Evolutionary conservation across 164 flowering plant species (phyloP).

Genomic region (Cinnamomum chago): DNA sequence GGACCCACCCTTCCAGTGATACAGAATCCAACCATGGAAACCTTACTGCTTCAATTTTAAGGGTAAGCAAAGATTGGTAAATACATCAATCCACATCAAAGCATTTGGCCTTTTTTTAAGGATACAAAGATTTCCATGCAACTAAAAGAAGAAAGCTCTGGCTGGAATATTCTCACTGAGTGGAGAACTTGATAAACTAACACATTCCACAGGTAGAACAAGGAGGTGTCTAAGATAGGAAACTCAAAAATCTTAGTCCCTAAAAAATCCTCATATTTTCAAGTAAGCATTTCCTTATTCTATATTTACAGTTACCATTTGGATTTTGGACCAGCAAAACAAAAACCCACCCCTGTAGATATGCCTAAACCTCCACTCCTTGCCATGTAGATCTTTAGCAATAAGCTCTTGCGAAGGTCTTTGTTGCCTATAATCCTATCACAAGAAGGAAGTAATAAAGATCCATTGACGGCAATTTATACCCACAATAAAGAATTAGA

Average conservation of each 20-base stretch:
- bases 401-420: constrained; percentile 98
- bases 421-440: constrained; percentile 85
- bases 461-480: neutral
- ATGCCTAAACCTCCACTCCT: constrained; percentile 89
- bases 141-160: too few species aligned
- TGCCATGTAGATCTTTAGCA: constrained; percentile 91
- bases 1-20: neutral
- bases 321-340: neutral
- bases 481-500: neutral
- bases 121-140: neutral
- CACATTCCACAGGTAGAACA: neutral
- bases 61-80: neutral
- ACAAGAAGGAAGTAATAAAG: neutral
- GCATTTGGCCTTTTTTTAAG: too few species aligned
- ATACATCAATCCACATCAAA: neutral
- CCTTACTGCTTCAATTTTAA: neutral
- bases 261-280: neutral
- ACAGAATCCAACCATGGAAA: neutral
- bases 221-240: neutral
- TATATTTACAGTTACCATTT: neutral
- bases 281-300: neutral
- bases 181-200: neutral
- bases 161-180: neutral
- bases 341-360: constrained; percentile 72
- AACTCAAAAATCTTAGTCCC: too few species aligned